Evolutionary conservation across 1,284 basidiomycete genomes (phyloP), one percentile per base, ranked within the genome.

Genomic region (Ceratobasidium sp.): DNA sequence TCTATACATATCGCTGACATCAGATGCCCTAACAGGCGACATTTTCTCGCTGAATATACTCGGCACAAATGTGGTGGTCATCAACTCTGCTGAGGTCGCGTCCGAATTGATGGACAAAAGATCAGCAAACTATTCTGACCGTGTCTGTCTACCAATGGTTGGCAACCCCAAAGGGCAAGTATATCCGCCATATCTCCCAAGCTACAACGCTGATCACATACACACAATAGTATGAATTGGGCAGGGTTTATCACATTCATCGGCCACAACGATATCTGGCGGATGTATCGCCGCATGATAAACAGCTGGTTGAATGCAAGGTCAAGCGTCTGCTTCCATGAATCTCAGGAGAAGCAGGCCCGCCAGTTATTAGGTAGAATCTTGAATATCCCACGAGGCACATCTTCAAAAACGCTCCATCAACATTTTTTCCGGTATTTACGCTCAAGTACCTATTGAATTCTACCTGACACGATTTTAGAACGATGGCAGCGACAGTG

Each of bases 221-320:
- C n/a, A 3, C 14, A 9, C 8, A 28, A 14, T n/a, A 69, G 64
- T 8, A 18, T 69, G 30, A 43, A 69, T 39, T 69, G 64, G 64
- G 3, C 50, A 4, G 36, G 50, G 10, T 57, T 43, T 30, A 36
- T 55, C 8, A 52, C 26, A 14, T 26, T 57, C 36, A 14, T 57
- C 8, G 50, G 50, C n/a, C 57, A 69, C 52, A 43, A 43, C 21
- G 64, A 69, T 55, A n/a, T 32, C 8, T 69, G 64, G 64, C 64
- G 64, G 6, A 10, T 26, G 10, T 26, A 55, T 28, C 64, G 64
- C 2, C n/a, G 64, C 3, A 69, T 69, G 64, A 69, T 69, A 52
- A 55, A 57, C 26, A 57, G 43, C 16, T 69, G 64, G 64, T 16
- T 69, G n/a, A 69, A 69, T 39, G 36, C 36, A 3, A 28, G 52